These are phyloP conservation scores for Fusarium secorum DNA, from an alignment of 2,329 filamentous ascomycete species.

Conservation along the genomic window DNA sequence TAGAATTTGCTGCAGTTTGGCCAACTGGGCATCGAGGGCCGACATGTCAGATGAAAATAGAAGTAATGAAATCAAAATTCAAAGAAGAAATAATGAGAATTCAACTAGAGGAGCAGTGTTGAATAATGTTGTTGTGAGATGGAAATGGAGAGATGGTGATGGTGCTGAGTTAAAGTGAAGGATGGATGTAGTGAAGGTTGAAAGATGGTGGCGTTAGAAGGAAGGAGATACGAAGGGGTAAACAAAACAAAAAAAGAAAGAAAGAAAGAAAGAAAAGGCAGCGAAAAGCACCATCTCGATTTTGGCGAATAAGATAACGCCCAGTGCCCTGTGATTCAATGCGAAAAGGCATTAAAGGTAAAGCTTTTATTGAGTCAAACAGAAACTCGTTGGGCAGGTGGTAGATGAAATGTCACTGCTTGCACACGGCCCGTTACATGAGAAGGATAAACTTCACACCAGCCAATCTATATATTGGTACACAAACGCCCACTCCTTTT, in stretches of 20 bases:
- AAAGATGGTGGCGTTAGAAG: not conserved
- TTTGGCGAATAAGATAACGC: too few species aligned
- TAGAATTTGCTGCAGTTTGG: conserved; percentile 32
- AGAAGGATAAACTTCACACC: not conserved
- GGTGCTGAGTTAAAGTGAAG: not conserved
- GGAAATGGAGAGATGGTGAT: not conserved
- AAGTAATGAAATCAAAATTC: not conserved
- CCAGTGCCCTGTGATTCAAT: conserved; percentile 6
- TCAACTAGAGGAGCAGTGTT: not conserved
- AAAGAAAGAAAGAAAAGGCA: too few species aligned
- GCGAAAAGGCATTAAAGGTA: not conserved
- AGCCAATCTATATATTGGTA: conserved; percentile 1
- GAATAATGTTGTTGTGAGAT: not conserved
- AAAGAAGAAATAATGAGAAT: not conserved
- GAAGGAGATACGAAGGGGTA: not conserved
- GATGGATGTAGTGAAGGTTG: not conserved
- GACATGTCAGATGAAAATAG: conserved; percentile 25
- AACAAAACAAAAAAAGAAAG: too few species aligned
- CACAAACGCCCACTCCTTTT: not conserved
- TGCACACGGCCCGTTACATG: not conserved
- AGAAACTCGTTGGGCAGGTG: not conserved
- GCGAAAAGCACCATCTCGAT: not conserved
- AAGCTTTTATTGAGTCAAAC: not conserved
- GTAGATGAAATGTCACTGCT: not conserved
- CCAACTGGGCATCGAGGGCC: conserved; percentile 28